phyloP scores from a whole-genome alignment of 495 filamentous ascomycete species.

The Penicillium mononematosum region DNA sequence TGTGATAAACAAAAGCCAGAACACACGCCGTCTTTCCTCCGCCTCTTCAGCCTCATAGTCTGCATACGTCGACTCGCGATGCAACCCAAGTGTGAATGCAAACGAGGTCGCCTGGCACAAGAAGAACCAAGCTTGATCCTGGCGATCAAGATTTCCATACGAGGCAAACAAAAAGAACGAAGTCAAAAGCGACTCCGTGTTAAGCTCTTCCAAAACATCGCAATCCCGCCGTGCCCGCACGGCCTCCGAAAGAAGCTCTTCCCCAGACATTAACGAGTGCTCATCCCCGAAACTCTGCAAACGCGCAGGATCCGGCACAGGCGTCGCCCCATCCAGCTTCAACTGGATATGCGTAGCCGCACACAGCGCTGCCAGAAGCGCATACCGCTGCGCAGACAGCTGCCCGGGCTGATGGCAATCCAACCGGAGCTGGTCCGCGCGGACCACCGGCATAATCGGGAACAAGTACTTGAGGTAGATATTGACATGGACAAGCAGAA shows the following conservation, averaged over 20 bases:
- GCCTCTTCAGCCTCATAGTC: conserved; percentile 46
- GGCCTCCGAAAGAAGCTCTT: conserved; percentile 68
- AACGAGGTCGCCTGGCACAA: conserved; percentile 61
- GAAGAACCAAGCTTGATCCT: conserved; percentile 60
- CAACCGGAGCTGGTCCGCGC: conserved; percentile 64
- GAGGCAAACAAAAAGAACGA: conserved; percentile 80
- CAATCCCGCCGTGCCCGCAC: conserved; percentile 71
- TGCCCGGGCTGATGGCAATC: conserved; percentile 59
- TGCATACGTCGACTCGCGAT: conserved; percentile 55
- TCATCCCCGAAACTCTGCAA: conserved; percentile 53
- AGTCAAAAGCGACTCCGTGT: conserved; percentile 66
- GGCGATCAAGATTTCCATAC: conserved; percentile 62
- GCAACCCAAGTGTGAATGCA: conserved; percentile 57
- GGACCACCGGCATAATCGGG: conserved; percentile 76
- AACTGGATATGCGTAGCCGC: conserved; percentile 86
- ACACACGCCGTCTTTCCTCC: conserved; percentile 55
- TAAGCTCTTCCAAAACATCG: conserved; percentile 63
- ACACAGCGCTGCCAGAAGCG: conserved; percentile 73
- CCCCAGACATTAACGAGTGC: conserved; percentile 39
- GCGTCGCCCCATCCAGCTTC: conserved; percentile 52
- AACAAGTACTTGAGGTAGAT: conserved; percentile 64
- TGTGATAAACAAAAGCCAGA: conserved; percentile 64
- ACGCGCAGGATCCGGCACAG: conserved; percentile 52
- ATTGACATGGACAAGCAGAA: conserved; percentile 45
- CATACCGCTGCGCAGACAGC: conserved; percentile 69